A percentile compares a stretch with the other conserved stretches of the same genome.
Evolutionary conservation across 805 yeast species (phyloP).

Genomic region (Candida vaughaniae): DNA sequence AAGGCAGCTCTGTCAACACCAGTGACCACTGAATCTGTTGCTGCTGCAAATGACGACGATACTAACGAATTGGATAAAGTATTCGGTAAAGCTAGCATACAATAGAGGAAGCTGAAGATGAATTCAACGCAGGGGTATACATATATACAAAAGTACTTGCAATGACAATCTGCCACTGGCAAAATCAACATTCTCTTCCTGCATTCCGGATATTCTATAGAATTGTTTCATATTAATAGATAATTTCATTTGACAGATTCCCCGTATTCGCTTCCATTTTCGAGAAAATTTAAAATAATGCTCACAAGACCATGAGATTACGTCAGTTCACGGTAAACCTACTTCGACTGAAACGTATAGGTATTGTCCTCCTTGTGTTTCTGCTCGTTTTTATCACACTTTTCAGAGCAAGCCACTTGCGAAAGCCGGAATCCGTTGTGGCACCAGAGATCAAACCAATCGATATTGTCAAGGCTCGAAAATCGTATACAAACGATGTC

Average conservation of each 20-base stretch:
- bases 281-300: no score
- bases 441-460: neutral
- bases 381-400: neutral
- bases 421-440: neutral
- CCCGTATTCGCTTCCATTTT: no score
- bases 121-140: no score
- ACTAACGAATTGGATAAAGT: conserved; percentile 27
- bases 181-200: no score
- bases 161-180: no score
- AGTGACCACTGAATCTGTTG: neutral
- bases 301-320: no score
- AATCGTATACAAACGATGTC: conserved; percentile 16
- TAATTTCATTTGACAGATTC: no score
- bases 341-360: neutral
- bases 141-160: no score
- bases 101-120: neutral
- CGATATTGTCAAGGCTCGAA: conserved; percentile 13
- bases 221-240: no score
- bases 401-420: neutral
- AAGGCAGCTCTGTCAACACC: neutral
- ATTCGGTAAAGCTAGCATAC: conserved; percentile 20
- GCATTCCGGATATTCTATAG: no score
- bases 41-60: no score
- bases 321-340: no score
- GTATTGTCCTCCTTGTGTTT: neutral